These are phyloP conservation scores for Chaetoscypha palmicola DNA, from an alignment of 2,329 filamentous ascomycete species.

Conservation along the genomic window DNA sequence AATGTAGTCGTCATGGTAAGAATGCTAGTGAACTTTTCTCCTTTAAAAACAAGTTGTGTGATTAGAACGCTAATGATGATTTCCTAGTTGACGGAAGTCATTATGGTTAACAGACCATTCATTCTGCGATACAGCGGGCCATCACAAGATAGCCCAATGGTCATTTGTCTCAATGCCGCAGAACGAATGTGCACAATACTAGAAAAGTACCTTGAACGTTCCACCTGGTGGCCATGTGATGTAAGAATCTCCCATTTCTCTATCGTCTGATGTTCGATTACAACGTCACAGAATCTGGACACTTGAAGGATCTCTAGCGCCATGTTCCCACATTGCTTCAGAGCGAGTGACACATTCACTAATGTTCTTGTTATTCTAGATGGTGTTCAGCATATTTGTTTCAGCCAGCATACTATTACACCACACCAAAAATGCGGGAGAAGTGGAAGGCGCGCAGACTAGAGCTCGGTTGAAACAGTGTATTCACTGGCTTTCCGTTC, in stretches of 20 bases:
- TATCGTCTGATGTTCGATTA: too few relatives aligned
- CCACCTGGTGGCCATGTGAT: slow-evolving; percentile 27
- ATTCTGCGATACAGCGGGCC: slow-evolving; percentile 6
- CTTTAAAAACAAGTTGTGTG: too few relatives aligned
- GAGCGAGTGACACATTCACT: too few relatives aligned
- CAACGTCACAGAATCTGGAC: too few relatives aligned
- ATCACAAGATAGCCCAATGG: slow-evolving; percentile 13
- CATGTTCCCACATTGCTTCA: too few relatives aligned
- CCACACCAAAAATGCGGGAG: slow-evolving; percentile 17
- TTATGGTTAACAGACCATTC: slow-evolving; percentile 28
- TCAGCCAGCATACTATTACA: slow-evolving; percentile 27
- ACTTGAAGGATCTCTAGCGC: too few relatives aligned
- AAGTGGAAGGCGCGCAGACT: slow-evolving; percentile 12
- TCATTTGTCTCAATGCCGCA: slow-evolving; percentile 25
- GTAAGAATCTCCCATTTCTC: background rate
- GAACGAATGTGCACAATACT: slow-evolving; percentile 26
- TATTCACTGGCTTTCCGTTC: slow-evolving; percentile 27
- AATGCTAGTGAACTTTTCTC: background rate
- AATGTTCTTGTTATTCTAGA: too few relatives aligned
- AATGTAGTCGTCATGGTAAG: slow-evolving; percentile 20
- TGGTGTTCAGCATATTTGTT: slow-evolving; percentile 28
- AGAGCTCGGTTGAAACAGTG: slow-evolving; percentile 23
- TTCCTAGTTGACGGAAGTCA: slow-evolving; percentile 17
- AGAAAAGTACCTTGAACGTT: slow-evolving; percentile 26
- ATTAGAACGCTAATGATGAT: background rate